These are phyloP conservation scores for Sequoiadendron giganteum DNA, from an alignment of 75 land plant species.

Conservation along the genomic window DNA sequence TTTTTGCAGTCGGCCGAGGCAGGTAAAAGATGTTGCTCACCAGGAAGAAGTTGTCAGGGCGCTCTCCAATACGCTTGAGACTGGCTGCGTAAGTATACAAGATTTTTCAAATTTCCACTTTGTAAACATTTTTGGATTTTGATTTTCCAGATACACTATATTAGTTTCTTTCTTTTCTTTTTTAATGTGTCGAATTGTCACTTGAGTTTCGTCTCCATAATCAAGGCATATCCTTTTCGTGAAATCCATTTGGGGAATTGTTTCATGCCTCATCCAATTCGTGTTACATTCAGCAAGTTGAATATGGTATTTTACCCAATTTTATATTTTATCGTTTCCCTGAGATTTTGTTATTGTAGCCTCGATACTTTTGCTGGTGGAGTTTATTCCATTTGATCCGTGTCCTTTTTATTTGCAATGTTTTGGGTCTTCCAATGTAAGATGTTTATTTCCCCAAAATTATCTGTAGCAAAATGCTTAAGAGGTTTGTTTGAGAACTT, in stretches of 20 bases:
- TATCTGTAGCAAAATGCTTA: neutral
- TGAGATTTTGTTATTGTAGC: too few species aligned
- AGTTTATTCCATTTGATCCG: too few species aligned
- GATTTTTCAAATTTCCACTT: neutral
- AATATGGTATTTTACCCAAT: too few species aligned
- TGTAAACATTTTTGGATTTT: neutral
- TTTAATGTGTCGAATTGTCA: conserved; percentile 2
- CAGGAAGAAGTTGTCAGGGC: conserved; percentile 97
- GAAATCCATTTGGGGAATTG: too few species aligned
- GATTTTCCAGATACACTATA: neutral
- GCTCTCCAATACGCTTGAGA: conserved; percentile 90
- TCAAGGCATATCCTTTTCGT: too few species aligned
- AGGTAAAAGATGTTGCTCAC: conserved; percentile 96
- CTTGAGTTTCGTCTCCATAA: neutral
- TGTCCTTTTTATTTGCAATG: too few species aligned
- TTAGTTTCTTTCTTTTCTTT: neutral
- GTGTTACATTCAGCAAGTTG: too few species aligned
- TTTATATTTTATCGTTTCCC: too few species aligned
- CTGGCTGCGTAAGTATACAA: conserved; percentile 53
- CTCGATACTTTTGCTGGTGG: too few species aligned
- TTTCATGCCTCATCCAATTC: too few species aligned
- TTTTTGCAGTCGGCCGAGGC: conserved; percentile 75
- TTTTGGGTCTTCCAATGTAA: neutral
- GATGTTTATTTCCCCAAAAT: neutral
- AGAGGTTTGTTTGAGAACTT: neutral